Base-by-base conservation (phyloP, 108 stramenopile species). In the Nitzschia sp. region DNA sequence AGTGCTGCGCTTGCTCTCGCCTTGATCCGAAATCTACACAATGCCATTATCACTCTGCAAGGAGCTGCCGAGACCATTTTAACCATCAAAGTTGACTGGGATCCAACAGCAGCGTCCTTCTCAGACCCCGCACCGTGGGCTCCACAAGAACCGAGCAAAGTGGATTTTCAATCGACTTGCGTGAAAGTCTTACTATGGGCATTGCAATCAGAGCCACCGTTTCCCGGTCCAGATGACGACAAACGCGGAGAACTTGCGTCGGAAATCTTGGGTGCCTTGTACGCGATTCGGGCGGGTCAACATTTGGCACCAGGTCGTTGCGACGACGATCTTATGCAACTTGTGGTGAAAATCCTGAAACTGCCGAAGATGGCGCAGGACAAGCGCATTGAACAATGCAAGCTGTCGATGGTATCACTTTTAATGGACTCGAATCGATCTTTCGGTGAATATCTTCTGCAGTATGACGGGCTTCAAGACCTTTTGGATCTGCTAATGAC, bases 221-320 rank as follows among this genome's bases (percentile, higher is more conserved):
- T 84, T 69, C 86, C 82, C 8, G 78, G 77, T 3, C 35, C 54
- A 6, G 35, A 21, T 23, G 68, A 74, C 13, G 91, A 92, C 71
- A 77, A 78, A 28, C 81, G 85, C 46, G 24, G 72, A 0, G 88
- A 92, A 26, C 54, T 92, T 21, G 83, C 72, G 1, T 36, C 78
- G 11, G 91, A 92, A 64, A 83, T 92, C 15, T 57, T 88, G 13
- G 74, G 85, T 3, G 57, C 74, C 8, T 71, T 89, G 27, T 92
- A 84, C 74, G 87, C 80, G n/a, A 35, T 89, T 35, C 66, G 79
- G 29, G 65, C 70, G 15, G 75, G 78, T 25, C 54, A 77, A 8
- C 30, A 65, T 31, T 31, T 80, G 24, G 46, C n/a, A 26, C 6
- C 46, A 8, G 23, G 35, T 23, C 18, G 46, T 17, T 8, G 38